Conservation (phyloP, 2,329 filamentous ascomycete genomes). For the Hortaea werneckii region DNA sequence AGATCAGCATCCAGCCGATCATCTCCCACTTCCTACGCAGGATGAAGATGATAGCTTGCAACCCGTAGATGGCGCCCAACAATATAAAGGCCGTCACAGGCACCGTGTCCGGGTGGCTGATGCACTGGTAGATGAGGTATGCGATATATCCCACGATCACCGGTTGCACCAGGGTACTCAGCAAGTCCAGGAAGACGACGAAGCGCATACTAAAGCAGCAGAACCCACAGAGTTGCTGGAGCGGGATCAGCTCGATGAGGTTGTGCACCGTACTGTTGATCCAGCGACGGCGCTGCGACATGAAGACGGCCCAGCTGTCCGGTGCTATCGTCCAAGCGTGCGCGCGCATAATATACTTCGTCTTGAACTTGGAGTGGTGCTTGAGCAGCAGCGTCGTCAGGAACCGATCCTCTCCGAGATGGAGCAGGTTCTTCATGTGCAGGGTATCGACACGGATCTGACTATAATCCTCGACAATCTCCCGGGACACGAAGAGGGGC, state of each 20-base stretch:
- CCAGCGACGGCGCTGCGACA: constrained; percentile 97
- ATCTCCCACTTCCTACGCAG: constrained; percentile 96
- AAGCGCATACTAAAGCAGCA: constrained; percentile 99
- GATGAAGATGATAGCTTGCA: constrained; percentile 96
- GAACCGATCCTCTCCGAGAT: constrained; percentile 95
- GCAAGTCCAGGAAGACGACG: constrained; percentile 84
- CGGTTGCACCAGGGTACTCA: constrained; percentile 85
- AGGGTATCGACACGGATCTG: constrained; percentile 95
- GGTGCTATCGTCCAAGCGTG: constrained; percentile 97
- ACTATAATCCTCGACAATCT: constrained; percentile 77
- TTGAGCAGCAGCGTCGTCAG: constrained; percentile 90
- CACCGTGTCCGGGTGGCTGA: constrained; percentile 51
- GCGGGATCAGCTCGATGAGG: constrained; percentile 83
- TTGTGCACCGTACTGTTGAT: constrained; percentile 99
- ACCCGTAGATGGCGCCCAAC: constrained; percentile 88
- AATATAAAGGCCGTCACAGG: constrained; percentile 83
- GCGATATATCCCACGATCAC: constrained; percentile 82
- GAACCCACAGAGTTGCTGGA: constrained; percentile 94
- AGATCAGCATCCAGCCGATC: constrained; percentile 98
- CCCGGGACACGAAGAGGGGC: constrained; percentile 88
- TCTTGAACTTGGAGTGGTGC: constrained; percentile 89
- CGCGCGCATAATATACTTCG: constrained; percentile 86
- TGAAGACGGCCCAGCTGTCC: constrained; percentile 85
- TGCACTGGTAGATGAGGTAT: constrained; percentile 73
- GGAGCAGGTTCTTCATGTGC: constrained; percentile 96